These are phyloP conservation scores for Thalassiosira sp. DNA, from an alignment of 352 stramenopile species.

Conservation along the genomic window DNA sequence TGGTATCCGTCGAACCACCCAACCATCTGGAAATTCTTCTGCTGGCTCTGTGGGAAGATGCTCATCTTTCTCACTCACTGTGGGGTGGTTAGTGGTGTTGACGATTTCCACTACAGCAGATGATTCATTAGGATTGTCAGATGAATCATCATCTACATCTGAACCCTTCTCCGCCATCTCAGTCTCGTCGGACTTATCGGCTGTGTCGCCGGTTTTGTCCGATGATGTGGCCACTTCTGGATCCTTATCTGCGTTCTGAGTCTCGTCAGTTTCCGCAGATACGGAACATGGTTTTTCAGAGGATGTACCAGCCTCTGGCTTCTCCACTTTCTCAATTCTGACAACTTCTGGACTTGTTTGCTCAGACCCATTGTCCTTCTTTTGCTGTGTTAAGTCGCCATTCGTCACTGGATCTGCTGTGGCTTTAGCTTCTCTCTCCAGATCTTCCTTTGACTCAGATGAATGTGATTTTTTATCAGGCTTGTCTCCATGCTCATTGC, in stretches of 20 bases:
- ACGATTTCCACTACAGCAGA: slow-evolving; percentile 14
- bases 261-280: slow-evolving; percentile 17
- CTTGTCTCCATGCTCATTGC: slow-evolving; percentile 15
- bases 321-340: slow-evolving; percentile 16
- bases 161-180: slow-evolving; percentile 15
- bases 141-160: slow-evolving; percentile 26
- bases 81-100: slow-evolving; percentile 38
- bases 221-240: not conserved
- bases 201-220: not conserved
- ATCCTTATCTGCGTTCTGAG: not conserved
- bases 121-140: slow-evolving; percentile 3
- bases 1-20: slow-evolving; percentile 37
- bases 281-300: slow-evolving; percentile 13
- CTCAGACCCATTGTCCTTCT: not conserved
- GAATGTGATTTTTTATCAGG: slow-evolving; percentile 4
- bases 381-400: slow-evolving; percentile 2
- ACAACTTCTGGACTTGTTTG: slow-evolving; percentile 2
- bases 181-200: not conserved
- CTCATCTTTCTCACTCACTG: slow-evolving; percentile 35
- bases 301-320: slow-evolving; percentile 13
- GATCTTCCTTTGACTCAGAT: not conserved
- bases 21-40: slow-evolving; percentile 51
- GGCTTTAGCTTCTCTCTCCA: not conserved
- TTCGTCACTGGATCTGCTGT: slow-evolving; percentile 9
- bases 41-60: slow-evolving; percentile 33